These are phyloP conservation scores for Symbiodinium pilosum DNA, from an alignment of 73 alveolate species.

Conservation along the genomic window DNA sequence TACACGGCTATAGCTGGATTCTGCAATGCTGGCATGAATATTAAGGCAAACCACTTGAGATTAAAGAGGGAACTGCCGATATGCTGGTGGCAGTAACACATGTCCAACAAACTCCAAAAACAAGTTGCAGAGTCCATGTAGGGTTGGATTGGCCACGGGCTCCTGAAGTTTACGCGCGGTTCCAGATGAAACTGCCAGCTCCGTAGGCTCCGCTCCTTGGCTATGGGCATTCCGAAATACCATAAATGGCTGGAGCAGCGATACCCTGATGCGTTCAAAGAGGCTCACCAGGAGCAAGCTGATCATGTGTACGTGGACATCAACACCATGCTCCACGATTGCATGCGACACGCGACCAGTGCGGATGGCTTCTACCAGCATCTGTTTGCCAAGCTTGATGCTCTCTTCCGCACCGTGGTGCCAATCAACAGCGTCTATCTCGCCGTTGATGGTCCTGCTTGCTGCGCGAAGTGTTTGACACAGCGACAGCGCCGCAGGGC, in stretches of 20 bases:
- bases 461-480: background rate
- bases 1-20: too few relatives aligned
- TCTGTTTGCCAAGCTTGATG: background rate
- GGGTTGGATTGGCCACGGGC: too few relatives aligned
- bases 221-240: constrained; percentile 16
- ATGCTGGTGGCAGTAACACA: too few relatives aligned
- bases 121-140: too few relatives aligned
- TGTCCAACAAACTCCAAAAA: too few relatives aligned
- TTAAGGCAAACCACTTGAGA: too few relatives aligned
- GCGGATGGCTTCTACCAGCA: constrained; percentile 14
- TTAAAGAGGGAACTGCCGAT: too few relatives aligned
- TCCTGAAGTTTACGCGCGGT: too few relatives aligned
- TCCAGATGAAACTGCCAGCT: too few relatives aligned
- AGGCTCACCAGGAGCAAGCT: background rate
- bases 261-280: background rate
- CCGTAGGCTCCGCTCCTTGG: too few relatives aligned
- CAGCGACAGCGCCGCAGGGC: constrained; percentile 26
- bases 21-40: too few relatives aligned
- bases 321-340: background rate
- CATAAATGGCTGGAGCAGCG: background rate
- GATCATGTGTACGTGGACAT: constrained; percentile 32
- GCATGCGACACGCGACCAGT: background rate
- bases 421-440: background rate
- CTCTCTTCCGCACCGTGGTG: background rate
- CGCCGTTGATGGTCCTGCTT: constrained; percentile 22